These are phyloP conservation scores for Alternaria triticimaculans DNA, from an alignment of 2,329 filamentous ascomycete species.

Conservation along the genomic window DNA sequence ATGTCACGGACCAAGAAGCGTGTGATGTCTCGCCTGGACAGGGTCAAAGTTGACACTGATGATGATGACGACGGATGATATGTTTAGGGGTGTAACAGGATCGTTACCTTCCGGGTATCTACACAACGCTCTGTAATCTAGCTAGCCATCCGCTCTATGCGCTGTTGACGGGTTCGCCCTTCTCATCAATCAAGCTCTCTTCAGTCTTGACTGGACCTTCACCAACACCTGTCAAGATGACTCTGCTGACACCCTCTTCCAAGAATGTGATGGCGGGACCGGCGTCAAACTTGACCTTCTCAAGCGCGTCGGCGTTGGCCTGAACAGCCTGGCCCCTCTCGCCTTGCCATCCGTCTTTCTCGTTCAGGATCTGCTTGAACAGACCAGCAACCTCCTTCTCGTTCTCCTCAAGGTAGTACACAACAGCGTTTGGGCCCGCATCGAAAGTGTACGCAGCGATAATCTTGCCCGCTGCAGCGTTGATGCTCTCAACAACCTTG, in stretches of 20 bases:
- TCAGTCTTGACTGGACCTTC: conserved; percentile 85
- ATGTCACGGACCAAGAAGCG: too few species aligned
- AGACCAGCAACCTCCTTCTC: conserved; percentile 75
- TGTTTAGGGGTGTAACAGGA: too few species aligned
- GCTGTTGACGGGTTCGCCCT: conserved; percentile 46
- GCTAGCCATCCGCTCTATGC: conserved; percentile 4
- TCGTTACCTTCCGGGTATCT: conserved; percentile 11
- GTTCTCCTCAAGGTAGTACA: conserved; percentile 90
- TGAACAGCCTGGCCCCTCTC: conserved; percentile 61
- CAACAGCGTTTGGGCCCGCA: conserved; percentile 93
- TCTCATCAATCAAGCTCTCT: conserved; percentile 74
- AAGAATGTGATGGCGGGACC: conserved; percentile 57
- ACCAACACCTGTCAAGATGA: conserved; percentile 91
- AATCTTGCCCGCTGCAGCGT: conserved; percentile 75
- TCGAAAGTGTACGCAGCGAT: conserved; percentile 97
- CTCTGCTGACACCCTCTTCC: conserved; percentile 80
- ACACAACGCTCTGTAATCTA: neutral
- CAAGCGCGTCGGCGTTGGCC: conserved; percentile 62
- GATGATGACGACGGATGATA: too few species aligned
- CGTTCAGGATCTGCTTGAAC: conserved; percentile 71
- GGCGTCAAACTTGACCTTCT: conserved; percentile 61
- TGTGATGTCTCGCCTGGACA: too few species aligned
- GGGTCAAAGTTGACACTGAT: too few species aligned
- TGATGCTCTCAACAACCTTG: conserved; percentile 87
- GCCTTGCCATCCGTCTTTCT: conserved; percentile 74